These are phyloP conservation scores for Rosa lucieae DNA, from an alignment of 306 rosid species.

Conservation along the genomic window DNA sequence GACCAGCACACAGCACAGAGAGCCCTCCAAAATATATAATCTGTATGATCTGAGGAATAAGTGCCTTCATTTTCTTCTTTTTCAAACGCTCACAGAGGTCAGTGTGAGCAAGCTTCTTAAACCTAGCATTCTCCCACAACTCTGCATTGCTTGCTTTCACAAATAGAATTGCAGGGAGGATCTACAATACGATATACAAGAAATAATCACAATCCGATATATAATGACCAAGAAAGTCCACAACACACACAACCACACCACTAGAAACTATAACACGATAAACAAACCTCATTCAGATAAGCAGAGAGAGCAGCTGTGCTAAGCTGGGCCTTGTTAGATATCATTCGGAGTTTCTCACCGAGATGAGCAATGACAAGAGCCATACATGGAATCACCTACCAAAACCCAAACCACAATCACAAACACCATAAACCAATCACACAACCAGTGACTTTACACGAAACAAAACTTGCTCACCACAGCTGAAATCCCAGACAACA, in stretches of 20 bases:
- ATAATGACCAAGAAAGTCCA: slow-evolving; percentile 2
- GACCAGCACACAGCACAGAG: slow-evolving; percentile 49
- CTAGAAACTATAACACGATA: not conserved
- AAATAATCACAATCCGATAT: slow-evolving; percentile 4
- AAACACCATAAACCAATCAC: slow-evolving; percentile 13
- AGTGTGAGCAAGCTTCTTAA: slow-evolving; percentile 60
- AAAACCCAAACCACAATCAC: slow-evolving; percentile 21
- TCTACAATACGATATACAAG: slow-evolving; percentile 35
- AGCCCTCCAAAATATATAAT: slow-evolving; percentile 63
- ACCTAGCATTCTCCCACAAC: slow-evolving; percentile 61
- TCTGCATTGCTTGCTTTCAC: slow-evolving; percentile 87
- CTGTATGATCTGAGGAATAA: slow-evolving; percentile 77
- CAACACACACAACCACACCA: not conserved
- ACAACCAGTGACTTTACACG: not conserved
- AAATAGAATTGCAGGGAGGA: slow-evolving; percentile 79
- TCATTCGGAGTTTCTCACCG: slow-evolving; percentile 62
- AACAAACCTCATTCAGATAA: slow-evolving; percentile 74
- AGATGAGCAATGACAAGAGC: slow-evolving; percentile 57
- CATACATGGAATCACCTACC: slow-evolving; percentile 77
- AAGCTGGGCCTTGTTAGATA: slow-evolving; percentile 64
- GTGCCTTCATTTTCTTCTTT: slow-evolving; percentile 84
- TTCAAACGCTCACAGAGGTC: slow-evolving; percentile 55
- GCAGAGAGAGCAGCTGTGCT: slow-evolving; percentile 81
- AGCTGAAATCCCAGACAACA: slow-evolving; percentile 65
- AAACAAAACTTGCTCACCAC: slow-evolving; percentile 48